Conservation (phyloP, 208 protist genomes). For the Herpetomonas muscarum region DNA sequence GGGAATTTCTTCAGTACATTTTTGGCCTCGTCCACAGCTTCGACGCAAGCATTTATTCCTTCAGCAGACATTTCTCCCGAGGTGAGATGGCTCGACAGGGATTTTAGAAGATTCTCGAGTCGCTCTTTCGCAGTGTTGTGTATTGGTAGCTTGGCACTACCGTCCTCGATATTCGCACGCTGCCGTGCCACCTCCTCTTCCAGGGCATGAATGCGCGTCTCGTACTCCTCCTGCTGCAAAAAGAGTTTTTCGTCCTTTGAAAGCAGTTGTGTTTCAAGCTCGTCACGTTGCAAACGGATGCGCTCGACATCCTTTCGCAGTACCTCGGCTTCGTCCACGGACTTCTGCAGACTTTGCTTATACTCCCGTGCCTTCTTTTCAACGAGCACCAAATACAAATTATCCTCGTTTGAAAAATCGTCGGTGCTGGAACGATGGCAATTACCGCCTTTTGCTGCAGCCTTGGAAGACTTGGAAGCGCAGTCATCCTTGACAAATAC, state of each 20-base stretch:
- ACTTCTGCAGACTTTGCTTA: conserved; percentile 6
- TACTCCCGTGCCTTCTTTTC: background rate
- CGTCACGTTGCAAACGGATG: conserved; percentile 30
- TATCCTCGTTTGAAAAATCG: background rate
- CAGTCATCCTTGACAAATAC: too few species aligned
- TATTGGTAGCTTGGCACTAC: too few species aligned
- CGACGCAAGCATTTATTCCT: too few species aligned
- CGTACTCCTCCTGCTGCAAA: conserved; percentile 8
- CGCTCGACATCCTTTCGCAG: conserved; percentile 21
- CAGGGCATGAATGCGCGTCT: background rate
- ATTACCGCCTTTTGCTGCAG: too few species aligned
- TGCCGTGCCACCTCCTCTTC: background rate
- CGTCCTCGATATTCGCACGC: background rate
- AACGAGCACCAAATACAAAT: background rate
- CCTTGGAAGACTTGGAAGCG: too few species aligned
- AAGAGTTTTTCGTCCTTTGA: conserved; percentile 42
- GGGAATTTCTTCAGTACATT: too few species aligned
- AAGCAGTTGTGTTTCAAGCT: conserved; percentile 48
- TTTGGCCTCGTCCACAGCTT: too few species aligned
- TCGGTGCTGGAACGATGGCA: too few species aligned
- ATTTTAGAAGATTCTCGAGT: background rate
- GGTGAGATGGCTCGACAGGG: conserved; percentile 8
- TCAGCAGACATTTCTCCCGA: too few species aligned
- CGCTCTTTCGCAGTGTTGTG: background rate
- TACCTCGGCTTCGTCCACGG: conserved; percentile 9